A percentile compares a stretch with the other conserved stretches of the same genome.
Conservation (phyloP, 2,329 filamentous ascomycete genomes). For the Penicillium sp. region DNA sequence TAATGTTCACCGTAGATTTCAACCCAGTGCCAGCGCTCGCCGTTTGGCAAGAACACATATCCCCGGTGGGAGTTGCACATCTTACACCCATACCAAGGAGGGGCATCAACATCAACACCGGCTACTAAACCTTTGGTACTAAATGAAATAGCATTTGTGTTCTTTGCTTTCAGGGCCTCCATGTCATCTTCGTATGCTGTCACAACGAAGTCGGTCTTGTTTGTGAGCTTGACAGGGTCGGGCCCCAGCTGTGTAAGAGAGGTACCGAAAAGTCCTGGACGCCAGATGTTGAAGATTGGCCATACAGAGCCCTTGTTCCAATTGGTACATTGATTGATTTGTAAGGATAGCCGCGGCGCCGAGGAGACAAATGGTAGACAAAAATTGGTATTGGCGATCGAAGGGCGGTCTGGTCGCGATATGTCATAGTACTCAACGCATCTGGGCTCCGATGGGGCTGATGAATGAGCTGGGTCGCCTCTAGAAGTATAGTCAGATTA, state of each 20-base stretch:
- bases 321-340: background rate
- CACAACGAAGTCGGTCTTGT: background rate
- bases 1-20: background rate
- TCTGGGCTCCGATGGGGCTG: background rate
- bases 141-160: background rate
- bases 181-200: background rate
- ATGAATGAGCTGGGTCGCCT: background rate
- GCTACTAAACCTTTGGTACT: background rate
- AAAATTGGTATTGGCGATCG: background rate
- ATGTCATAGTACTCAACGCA: background rate
- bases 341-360: background rate
- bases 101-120: background rate
- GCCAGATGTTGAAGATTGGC: background rate
- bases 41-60: background rate
- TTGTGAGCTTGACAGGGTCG: background rate
- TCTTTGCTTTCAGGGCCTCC: background rate
- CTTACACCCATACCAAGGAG: background rate
- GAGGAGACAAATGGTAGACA: background rate
- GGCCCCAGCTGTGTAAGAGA: background rate
- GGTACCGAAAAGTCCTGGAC: background rate
- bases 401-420: background rate
- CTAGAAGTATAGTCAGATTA: background rate
- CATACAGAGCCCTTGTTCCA: background rate
- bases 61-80: background rate
- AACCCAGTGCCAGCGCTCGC: background rate